phyloP scores from a whole-genome alignment of 2,329 filamentous ascomycete genomes.

The Colletotrichum sojae region DNA sequence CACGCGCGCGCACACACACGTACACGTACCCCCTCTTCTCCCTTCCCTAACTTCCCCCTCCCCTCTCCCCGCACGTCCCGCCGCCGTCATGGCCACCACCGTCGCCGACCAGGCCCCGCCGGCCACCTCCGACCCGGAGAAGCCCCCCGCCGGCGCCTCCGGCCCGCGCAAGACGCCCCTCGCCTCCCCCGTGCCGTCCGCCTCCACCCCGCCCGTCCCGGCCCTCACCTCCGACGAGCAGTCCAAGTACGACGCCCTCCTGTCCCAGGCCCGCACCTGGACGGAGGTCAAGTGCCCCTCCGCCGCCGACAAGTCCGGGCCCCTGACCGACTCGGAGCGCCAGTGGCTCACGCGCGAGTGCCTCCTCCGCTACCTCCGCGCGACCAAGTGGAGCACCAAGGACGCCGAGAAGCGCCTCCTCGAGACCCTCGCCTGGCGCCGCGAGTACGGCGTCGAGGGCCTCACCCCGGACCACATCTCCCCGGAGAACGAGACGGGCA shows the following conservation, averaged over 20 bases:
- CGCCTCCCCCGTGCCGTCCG: slow-evolving; percentile 67
- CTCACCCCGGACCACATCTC: slow-evolving; percentile 90
- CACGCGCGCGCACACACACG: neutral
- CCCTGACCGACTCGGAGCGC: slow-evolving; percentile 83
- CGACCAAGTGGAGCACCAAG: slow-evolving; percentile 88
- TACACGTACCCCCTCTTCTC: neutral
- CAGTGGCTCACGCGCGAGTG: slow-evolving; percentile 95
- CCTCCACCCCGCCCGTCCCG: slow-evolving; percentile 69
- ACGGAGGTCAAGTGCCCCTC: slow-evolving; percentile 73
- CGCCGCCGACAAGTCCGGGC: slow-evolving; percentile 69
- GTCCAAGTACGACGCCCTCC: slow-evolving; percentile 83
- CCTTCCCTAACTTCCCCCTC: neutral
- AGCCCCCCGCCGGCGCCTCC: slow-evolving; percentile 12
- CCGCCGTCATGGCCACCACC: slow-evolving; percentile 28
- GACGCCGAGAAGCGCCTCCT: slow-evolving; percentile 85
- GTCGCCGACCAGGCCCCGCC: slow-evolving; percentile 34
- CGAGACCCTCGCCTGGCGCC: slow-evolving; percentile 87
- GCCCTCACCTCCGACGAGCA: slow-evolving; percentile 82
- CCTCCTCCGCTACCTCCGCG: slow-evolving; percentile 91
- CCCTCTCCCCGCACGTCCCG: neutral
- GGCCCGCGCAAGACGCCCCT: slow-evolving; percentile 67
- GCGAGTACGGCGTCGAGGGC: slow-evolving; percentile 87
- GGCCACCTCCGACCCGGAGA: slow-evolving; percentile 23
- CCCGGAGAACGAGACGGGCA: slow-evolving; percentile 95
- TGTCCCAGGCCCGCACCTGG: slow-evolving; percentile 80